Conservation (phyloP, 345 rosid genomes). For the Gossypium australe region DNA sequence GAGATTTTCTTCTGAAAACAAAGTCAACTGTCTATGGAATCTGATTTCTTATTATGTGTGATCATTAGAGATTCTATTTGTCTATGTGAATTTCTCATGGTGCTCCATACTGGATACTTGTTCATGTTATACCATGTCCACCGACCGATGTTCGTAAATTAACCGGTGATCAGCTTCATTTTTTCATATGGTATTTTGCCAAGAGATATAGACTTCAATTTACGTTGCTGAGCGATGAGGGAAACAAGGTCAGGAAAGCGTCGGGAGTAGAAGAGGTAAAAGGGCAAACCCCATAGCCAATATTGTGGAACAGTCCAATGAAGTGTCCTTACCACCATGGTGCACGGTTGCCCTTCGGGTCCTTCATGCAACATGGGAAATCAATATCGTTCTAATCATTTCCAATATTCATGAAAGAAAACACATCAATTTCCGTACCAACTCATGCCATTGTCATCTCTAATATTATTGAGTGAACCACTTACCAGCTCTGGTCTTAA, state of each 20-base stretch:
- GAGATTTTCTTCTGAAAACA: no score
- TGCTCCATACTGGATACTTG: no score
- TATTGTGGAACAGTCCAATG: slow-evolving; percentile 88
- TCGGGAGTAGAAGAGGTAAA: slow-evolving; percentile 74
- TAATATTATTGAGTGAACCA: no score
- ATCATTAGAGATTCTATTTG: no score
- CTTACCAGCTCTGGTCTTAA: no score
- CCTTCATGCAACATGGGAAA: background rate
- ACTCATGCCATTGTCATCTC: no score
- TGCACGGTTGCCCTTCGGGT: slow-evolving; percentile 23
- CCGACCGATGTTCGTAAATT: background rate
- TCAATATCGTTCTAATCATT: no score
- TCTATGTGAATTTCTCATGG: no score
- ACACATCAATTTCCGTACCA: no score
- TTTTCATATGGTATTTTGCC: slow-evolving; percentile 54
- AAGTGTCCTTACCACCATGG: slow-evolving; percentile 64
- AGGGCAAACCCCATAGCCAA: slow-evolving; percentile 84
- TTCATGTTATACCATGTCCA: no score
- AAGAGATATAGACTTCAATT: slow-evolving; percentile 75
- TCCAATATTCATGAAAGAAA: no score
- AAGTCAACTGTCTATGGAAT: background rate
- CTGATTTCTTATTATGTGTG: background rate
- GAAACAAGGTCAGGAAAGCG: slow-evolving; percentile 75
- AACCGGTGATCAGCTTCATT: background rate
- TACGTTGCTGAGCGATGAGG: slow-evolving; percentile 79